phyloP scores from a whole-genome alignment of 2,329 filamentous ascomycete species.

The Periglandula ipomoeae region DNA sequence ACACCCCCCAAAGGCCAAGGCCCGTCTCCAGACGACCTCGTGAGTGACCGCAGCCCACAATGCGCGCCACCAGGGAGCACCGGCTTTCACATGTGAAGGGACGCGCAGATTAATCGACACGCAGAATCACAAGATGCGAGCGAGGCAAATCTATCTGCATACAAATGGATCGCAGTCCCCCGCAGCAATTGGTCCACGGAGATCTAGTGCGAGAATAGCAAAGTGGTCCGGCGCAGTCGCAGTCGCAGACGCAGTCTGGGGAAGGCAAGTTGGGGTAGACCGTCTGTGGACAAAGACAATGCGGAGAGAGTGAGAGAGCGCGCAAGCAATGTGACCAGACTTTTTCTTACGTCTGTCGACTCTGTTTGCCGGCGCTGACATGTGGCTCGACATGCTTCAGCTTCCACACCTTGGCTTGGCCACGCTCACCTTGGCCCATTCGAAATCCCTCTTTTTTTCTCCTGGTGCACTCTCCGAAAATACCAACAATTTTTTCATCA shows the following conservation, averaged over 20 bases:
- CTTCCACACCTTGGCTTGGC: not conserved
- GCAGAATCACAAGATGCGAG: not conserved
- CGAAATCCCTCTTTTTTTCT: too few species aligned
- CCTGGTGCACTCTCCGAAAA: not conserved
- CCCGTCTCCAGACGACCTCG: not conserved
- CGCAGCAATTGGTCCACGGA: not conserved
- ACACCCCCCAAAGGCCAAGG: not conserved
- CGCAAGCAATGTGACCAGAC: too few species aligned
- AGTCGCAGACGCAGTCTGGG: not conserved
- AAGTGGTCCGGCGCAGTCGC: not conserved
- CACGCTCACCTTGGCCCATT: not conserved
- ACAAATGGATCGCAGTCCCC: not conserved
- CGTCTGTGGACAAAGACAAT: too few species aligned
- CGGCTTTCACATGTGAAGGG: conserved; percentile 6
- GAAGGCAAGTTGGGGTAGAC: too few species aligned
- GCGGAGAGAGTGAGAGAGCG: not conserved
- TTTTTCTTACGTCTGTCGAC: too few species aligned
- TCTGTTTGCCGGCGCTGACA: not conserved
- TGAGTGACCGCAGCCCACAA: not conserved
- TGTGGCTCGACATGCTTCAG: too few species aligned
- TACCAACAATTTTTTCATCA: too few species aligned
- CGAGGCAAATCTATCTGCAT: not conserved
- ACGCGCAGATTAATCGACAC: too few species aligned
- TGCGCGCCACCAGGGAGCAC: not conserved
- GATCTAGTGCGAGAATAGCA: not conserved